A percentile compares a stretch with the other conserved stretches of the same genome.
phyloP scores from a whole-genome alignment of 2,329 filamentous ascomycete species.

The Hymenoscyphus infarciens region DNA sequence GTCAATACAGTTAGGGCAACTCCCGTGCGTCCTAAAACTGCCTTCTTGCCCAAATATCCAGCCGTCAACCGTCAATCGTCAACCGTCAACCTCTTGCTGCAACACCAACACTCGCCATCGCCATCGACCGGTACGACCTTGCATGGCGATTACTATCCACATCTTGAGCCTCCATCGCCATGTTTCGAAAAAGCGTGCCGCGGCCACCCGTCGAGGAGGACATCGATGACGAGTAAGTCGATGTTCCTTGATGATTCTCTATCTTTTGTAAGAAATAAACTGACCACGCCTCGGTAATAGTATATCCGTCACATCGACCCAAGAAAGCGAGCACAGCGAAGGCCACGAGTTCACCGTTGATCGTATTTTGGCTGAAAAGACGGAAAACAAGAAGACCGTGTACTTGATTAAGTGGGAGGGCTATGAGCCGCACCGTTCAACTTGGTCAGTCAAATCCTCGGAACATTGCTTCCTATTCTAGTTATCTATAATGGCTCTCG shows the following conservation, averaged over 20 bases:
- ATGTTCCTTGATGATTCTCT: slow-evolving; percentile 32
- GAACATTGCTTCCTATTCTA: too few species aligned
- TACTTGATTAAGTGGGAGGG: slow-evolving; percentile 65
- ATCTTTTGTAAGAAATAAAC: background rate
- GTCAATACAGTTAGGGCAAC: too few species aligned
- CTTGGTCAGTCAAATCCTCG: slow-evolving; percentile 23
- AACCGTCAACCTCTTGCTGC: too few species aligned
- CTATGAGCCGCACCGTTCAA: slow-evolving; percentile 54
- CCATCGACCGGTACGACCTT: too few species aligned
- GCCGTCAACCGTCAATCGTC: too few species aligned
- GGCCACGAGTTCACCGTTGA: slow-evolving; percentile 40
- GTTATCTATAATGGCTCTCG: too few species aligned
- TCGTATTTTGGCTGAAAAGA: slow-evolving; percentile 47
- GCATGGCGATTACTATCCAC: too few species aligned
- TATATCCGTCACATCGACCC: slow-evolving; percentile 55
- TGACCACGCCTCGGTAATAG: slow-evolving; percentile 39
- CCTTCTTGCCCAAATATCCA: too few species aligned
- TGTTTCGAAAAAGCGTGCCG: background rate
- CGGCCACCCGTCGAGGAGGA: too few species aligned
- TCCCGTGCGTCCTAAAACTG: too few species aligned
- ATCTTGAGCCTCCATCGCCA: background rate
- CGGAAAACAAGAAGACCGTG: slow-evolving; percentile 34
- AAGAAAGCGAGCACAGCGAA: slow-evolving; percentile 16
- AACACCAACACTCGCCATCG: too few species aligned
- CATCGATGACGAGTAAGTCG: background rate